phyloP scores from a whole-genome alignment of 768 basidiomycete species.

The Thelephora ganbajun region DNA sequence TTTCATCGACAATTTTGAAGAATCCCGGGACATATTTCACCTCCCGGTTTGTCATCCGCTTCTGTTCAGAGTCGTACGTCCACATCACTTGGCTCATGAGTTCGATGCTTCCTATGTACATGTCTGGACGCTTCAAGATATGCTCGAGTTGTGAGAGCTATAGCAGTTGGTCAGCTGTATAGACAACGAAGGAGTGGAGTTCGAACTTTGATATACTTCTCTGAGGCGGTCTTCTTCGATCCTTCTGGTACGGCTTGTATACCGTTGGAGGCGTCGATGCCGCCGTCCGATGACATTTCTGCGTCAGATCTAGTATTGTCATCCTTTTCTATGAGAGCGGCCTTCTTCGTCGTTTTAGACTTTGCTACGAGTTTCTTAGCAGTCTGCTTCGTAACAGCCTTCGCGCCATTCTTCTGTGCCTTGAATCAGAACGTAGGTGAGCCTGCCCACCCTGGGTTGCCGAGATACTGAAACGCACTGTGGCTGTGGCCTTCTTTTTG shows the following conservation, averaged over 20 bases:
- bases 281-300: constrained; percentile 30
- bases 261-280: constrained; percentile 14
- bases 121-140: constrained; percentile 81
- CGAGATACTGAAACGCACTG: constrained; percentile 2
- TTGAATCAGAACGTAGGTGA: constrained; percentile 1
- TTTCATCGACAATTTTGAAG: constrained; percentile 99
- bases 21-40: constrained; percentile 93
- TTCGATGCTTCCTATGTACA: constrained; percentile 95
- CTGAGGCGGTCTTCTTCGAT: constrained; percentile 82
- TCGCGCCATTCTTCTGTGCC: constrained; percentile 7
- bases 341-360: constrained; percentile 47
- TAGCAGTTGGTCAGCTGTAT: constrained; percentile 3
- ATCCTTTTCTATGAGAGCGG: constrained; percentile 47
- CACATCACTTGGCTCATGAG: constrained; percentile 79
- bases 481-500: constrained; percentile 27
- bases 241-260: constrained; percentile 17
- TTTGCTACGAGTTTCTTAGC: constrained; percentile 34
- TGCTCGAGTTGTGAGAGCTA: constrained; percentile 94
- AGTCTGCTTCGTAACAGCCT: constrained; percentile 18
- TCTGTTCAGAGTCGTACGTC: constrained; percentile 78
- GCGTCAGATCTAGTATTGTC: constrained; percentile 43
- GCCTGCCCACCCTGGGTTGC: constrained; percentile 15
- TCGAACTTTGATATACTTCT: constrained; percentile 79
- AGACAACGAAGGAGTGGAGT: not conserved
- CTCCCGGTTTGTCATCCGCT: constrained; percentile 72